phyloP scores from a whole-genome alignment of 2,329 filamentous ascomycete genomes.

The Pseudocercospora eumusae region DNA sequence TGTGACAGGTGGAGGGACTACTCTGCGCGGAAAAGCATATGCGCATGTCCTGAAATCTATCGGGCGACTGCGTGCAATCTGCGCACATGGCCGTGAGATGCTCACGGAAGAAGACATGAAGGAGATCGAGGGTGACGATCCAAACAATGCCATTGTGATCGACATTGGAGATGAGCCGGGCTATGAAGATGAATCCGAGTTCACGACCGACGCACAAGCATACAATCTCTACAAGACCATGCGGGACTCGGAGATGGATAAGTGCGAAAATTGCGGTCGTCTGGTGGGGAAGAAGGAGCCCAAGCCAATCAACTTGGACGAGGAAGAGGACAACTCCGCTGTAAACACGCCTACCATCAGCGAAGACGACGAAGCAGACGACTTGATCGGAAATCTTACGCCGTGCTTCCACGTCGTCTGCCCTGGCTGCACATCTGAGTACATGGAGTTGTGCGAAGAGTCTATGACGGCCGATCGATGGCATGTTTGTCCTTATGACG shows the following conservation, averaged over 20 bases:
- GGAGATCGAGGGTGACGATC: slow-evolving; percentile 66
- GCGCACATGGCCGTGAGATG: slow-evolving; percentile 90
- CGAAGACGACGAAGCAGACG: slow-evolving; percentile 56
- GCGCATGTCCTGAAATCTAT: slow-evolving; percentile 92
- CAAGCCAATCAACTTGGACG: slow-evolving; percentile 46
- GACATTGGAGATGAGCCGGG: slow-evolving; percentile 73
- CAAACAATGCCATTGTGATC: slow-evolving; percentile 82
- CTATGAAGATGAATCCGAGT: slow-evolving; percentile 56
- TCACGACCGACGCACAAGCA: slow-evolving; percentile 68
- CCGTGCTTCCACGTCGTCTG: slow-evolving; percentile 88
- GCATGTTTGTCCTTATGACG: slow-evolving; percentile 69
- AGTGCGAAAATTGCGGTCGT: slow-evolving; percentile 69
- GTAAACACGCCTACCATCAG: slow-evolving; percentile 25
- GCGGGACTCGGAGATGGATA: slow-evolving; percentile 75
- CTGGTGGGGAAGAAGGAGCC: slow-evolving; percentile 61
- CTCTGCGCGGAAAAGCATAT: slow-evolving; percentile 70
- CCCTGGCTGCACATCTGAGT: slow-evolving; percentile 65
- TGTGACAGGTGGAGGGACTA: slow-evolving; percentile 62
- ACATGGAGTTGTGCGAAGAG: slow-evolving; percentile 48
- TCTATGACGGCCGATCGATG: slow-evolving; percentile 46
- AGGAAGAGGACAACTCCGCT: slow-evolving; percentile 40
- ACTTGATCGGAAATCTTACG: slow-evolving; percentile 76
- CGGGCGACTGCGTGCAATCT: slow-evolving; percentile 82
- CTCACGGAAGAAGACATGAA: slow-evolving; percentile 81
- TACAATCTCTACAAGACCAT: slow-evolving; percentile 85